Evolutionary conservation across 176 grass and related monocot genomes (phyloP), one percentile per base, ranked within the genome.

Genomic region (Luzula sylvatica): DNA sequence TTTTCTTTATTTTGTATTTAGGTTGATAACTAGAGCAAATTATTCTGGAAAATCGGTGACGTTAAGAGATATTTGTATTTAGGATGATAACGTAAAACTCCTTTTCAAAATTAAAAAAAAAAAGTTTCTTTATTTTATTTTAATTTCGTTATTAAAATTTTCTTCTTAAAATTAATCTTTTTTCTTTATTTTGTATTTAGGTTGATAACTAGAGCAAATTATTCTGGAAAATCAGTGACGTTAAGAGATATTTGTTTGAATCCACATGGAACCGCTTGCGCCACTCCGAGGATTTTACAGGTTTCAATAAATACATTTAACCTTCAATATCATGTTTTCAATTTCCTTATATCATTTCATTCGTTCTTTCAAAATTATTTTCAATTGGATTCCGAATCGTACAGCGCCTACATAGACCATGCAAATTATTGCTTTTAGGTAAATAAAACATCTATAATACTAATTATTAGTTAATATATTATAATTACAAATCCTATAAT

Each of bases 251-350:
- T 96, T 46, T 96, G 92, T 55, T 71, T 96, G 76, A 96, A 86
- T 51, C 92, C 92, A 50, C 85, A 89, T 53, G 66, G 78, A 47
- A 74, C 86, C 41, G 68, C 72, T 50, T 96, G 92, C 82, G 92
- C 92, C 58, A 86, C 85, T 63, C 92, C 89, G 75, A 96, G 92
- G 73, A 55, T 96, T 70, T 65, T 96, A 69, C 92, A 96, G 92
- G 92, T 96, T 70, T 76, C 29, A 23, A 64, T 46, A 20, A 46
- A 23, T 58, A 6, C 41, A n/a, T n/a, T n/a, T n/a, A n/a, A n/a
- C n/a, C n/a, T n/a, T n/a, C 18, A 21, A 17, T 23, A 26, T 40
- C 3, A 5, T 42, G 12, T 8, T 20, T 53, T 42, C 51, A 30
- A 3, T 68, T 41, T 39, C 13, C 25, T 68, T 39, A 26, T 41